Conservation (phyloP, 495 filamentous ascomycete species). For the Hypoxylon perforatum region DNA sequence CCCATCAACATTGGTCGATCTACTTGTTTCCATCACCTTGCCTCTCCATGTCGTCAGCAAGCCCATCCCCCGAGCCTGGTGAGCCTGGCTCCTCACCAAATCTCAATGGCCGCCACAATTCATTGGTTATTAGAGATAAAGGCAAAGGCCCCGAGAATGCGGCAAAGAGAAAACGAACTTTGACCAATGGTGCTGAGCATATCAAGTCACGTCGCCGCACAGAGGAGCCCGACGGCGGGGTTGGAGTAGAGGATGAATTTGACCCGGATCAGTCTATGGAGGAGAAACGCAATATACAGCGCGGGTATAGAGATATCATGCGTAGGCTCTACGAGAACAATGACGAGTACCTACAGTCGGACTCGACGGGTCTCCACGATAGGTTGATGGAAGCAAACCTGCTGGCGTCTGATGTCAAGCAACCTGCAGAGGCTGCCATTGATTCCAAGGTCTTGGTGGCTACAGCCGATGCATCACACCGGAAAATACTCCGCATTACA, state of each 20-base stretch:
- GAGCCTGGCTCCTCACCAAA: slow-evolving; percentile 24
- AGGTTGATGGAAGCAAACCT: slow-evolving; percentile 73
- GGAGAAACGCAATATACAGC: slow-evolving; percentile 77
- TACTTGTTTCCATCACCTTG: too few species aligned
- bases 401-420: slow-evolving; percentile 76
- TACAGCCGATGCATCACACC: slow-evolving; percentile 79
- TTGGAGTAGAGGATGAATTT: slow-evolving; percentile 65
- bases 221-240: slow-evolving; percentile 45
- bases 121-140: slow-evolving; percentile 46
- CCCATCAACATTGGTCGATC: neutral
- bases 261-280: slow-evolving; percentile 89
- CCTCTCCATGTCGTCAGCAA: slow-evolving; percentile 41
- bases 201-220: slow-evolving; percentile 52
- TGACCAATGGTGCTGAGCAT: slow-evolving; percentile 55
- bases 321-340: slow-evolving; percentile 76
- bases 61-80: slow-evolving; percentile 28
- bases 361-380: slow-evolving; percentile 69
- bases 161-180: slow-evolving; percentile 64
- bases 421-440: slow-evolving; percentile 91
- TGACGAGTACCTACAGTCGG: slow-evolving; percentile 70
- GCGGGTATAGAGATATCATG: slow-evolving; percentile 72
- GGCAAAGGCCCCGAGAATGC: slow-evolving; percentile 48
- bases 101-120: slow-evolving; percentile 31
- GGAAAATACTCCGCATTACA: slow-evolving; percentile 75
- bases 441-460: slow-evolving; percentile 86